Evolutionary conservation across 257 asterid genomes (phyloP).

Genomic region (Jacaranda mimosifolia): DNA sequence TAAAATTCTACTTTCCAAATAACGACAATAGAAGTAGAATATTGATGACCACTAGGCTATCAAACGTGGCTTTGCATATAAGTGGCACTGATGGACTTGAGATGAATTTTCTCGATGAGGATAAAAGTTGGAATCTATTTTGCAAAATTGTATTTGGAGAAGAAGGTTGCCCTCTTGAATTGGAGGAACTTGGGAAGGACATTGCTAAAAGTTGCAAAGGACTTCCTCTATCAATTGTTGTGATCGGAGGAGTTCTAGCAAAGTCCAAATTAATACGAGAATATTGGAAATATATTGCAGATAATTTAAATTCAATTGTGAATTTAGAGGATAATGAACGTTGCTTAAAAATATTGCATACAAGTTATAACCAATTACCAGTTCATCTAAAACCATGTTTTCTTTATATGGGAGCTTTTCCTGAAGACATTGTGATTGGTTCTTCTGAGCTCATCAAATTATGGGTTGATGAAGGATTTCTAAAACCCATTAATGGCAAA

Average conservation of each 20-base stretch:
- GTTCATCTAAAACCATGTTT: constrained; percentile 26
- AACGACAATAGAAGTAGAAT: not conserved
- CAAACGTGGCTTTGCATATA: not conserved
- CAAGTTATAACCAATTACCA: not conserved
- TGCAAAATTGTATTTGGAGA: not conserved
- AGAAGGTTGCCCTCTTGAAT: constrained; percentile 1
- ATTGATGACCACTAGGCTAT: constrained; percentile 6
- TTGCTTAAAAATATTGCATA: not conserved
- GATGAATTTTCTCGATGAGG: not conserved
- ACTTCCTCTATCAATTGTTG: constrained; percentile 24
- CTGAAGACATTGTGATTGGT: not conserved
- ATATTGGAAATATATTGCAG: not conserved
- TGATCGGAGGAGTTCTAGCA: constrained; percentile 21
- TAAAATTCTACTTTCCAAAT: constrained; percentile 12
- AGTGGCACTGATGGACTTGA: not conserved
- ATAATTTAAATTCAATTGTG: not conserved
- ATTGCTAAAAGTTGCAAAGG: constrained; percentile 18
- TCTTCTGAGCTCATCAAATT: constrained; percentile 6
- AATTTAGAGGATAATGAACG: not conserved
- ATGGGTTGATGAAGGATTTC: constrained; percentile 37
- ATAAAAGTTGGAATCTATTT: constrained; percentile 22
- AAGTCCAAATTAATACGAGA: not conserved
- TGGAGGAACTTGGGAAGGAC: too few relatives aligned
- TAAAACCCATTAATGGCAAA: constrained; percentile 21
- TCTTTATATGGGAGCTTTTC: constrained; percentile 26